Evolutionary conservation across 1,284 basidiomycete species (phyloP), one percentile per base, ranked within the genome.

Genomic region (Trametes sp.): DNA sequence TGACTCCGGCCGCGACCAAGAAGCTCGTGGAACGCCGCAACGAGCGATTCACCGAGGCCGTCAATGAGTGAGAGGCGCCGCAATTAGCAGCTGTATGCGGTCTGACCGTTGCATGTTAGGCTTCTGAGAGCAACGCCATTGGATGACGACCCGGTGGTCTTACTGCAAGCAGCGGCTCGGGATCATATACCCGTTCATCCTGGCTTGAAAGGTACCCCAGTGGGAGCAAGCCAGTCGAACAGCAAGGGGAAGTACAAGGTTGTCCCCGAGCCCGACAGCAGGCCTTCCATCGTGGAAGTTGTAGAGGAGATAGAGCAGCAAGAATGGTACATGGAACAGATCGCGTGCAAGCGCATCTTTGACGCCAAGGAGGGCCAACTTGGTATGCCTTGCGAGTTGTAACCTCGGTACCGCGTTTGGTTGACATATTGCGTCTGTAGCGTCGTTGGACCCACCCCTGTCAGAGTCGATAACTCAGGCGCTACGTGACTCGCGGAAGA

Each of bases 11-110:
- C 6, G 84, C 84, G 23, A 82, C 87, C 24, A 90, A 90, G 70
- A 90, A 87, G 62, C 78, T 95, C 9, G 83, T 95, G 48, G 87
- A 93, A 69, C 85, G 84, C 64, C 81, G 93, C 48, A 94, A 95
- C 67, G 77, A 82, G 42, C 80, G 83, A 50, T 95, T 93, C 73
- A 75, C 76, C 10, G 73, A 82, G 51, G 91, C 93, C n/a, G 84
- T 94, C 5, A 79, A 92, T 55, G 91, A 94, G 89, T 92, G 72
- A 41, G 82, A 70, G 5, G 2, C 1, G 1, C 1, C 23, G 11
- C 24, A 11, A 5, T 3, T 6, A 28, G 24, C 6, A 21, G 28
- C 24, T 23, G 35, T 13, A 14, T 16, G 21, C 2, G 16, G 14
- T 24, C 38, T 33, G 8, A 54, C 31, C 16, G 16, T 21, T 8